Percentiles rank a stretch among this genome's conserved stretches.
Conservation (phyloP, 2,329 filamentous ascomycete species). For the Aspergillus neoniger region DNA sequence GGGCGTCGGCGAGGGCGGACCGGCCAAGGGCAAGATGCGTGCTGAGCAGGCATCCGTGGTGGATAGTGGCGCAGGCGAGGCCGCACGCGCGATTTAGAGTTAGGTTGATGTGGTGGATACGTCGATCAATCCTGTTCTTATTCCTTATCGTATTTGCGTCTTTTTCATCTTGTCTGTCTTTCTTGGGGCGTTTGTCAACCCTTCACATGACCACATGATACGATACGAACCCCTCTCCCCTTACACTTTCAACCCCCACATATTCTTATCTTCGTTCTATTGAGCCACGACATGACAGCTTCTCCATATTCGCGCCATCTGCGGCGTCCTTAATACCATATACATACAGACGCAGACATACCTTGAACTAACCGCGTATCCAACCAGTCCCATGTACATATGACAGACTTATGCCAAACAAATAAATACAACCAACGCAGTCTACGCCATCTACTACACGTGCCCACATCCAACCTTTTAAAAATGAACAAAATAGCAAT, state of each 20-base stretch:
- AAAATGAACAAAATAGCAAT: background rate
- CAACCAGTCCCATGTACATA: background rate
- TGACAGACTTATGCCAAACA: background rate
- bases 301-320: background rate
- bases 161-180: background rate
- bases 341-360: too few relatives aligned
- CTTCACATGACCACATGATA: conserved; percentile 17
- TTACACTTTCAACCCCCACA: background rate
- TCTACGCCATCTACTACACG: background rate
- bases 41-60: conserved; percentile 57
- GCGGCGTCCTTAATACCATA: background rate
- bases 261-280: background rate
- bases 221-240: background rate
- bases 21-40: conserved; percentile 57
- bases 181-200: background rate
- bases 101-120: background rate
- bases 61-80: conserved; percentile 62
- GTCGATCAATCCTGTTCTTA: conserved; percentile 13
- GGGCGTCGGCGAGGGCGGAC: conserved; percentile 85
- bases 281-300: background rate
- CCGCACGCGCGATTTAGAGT: conserved; percentile 54
- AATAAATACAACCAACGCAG: too few relatives aligned
- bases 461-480: too few relatives aligned
- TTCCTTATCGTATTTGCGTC: background rate
- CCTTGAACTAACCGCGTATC: too few relatives aligned